A percentile compares a stretch with the other conserved stretches of the same genome.
Evolutionary conservation across 2,329 filamentous ascomycete genomes (phyloP).

Genomic region (Xylariaceae sp.): DNA sequence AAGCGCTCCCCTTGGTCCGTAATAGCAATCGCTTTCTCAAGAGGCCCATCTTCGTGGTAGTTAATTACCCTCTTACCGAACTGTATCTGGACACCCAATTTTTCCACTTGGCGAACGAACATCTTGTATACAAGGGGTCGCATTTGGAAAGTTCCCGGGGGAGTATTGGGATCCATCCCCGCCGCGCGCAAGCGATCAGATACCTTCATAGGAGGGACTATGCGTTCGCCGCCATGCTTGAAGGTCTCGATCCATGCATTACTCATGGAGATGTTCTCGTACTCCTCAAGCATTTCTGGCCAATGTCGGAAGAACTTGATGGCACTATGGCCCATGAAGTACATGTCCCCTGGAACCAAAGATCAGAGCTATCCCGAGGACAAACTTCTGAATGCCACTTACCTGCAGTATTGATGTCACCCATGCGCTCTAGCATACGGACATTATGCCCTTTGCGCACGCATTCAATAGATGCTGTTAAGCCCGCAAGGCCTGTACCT

Average conservation of each 20-base stretch:
- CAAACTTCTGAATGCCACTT: conserved; percentile 25
- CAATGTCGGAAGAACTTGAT: conserved; percentile 62
- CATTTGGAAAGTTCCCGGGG: conserved; percentile 63
- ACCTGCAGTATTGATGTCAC: conserved; percentile 59
- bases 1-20: conserved; percentile 57
- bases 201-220: conserved; percentile 56
- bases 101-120: conserved; percentile 57
- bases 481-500: conserved; percentile 64
- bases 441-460: conserved; percentile 64
- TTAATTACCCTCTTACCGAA: conserved; percentile 55
- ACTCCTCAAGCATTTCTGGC: conserved; percentile 59
- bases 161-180: conserved; percentile 51
- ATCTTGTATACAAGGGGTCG: conserved; percentile 62
- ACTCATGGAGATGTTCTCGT: conserved; percentile 58
- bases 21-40: conserved; percentile 52
- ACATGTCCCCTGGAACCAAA: conserved; percentile 58
- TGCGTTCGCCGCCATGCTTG: conserved; percentile 58
- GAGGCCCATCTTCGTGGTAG: conserved; percentile 55
- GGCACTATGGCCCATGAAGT: conserved; percentile 64
- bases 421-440: conserved; percentile 54
- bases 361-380: conserved; percentile 6
- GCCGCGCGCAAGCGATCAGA: conserved; percentile 53
- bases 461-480: conserved; percentile 67
- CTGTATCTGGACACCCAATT: conserved; percentile 54
- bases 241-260: conserved; percentile 63